Evolutionary conservation across 2,329 filamentous ascomycete genomes (phyloP).

Genomic region (Neonectria faginata): DNA sequence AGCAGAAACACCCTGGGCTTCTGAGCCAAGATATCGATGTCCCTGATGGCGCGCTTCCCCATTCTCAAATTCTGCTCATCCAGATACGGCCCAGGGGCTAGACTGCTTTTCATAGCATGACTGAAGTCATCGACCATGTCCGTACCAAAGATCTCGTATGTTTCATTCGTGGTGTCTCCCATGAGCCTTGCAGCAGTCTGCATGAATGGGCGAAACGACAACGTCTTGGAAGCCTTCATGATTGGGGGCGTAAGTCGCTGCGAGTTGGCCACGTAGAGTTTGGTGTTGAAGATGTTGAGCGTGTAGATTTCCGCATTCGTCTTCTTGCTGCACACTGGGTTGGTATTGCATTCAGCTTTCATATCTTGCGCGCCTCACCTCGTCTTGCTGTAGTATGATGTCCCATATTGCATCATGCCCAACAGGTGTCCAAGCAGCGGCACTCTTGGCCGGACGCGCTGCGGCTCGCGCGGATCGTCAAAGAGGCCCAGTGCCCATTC

Average conservation of each 20-base stretch:
- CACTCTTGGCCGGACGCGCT: conserved; percentile 28
- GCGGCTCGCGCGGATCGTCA: conserved; percentile 38
- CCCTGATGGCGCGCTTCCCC: conserved; percentile 27
- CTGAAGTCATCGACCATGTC: conserved; percentile 30
- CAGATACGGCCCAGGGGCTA: conserved; percentile 25
- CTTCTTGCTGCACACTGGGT: conserved; percentile 18
- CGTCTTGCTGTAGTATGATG: conserved; percentile 32
- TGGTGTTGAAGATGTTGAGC: conserved; percentile 43
- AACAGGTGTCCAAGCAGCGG: conserved; percentile 38
- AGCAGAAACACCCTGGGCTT: not conserved
- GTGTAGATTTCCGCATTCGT: conserved; percentile 46
- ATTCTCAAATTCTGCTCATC: conserved; percentile 38
- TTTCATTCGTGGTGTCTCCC: conserved; percentile 29
- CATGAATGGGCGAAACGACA: conserved; percentile 47
- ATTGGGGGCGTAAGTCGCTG: conserved; percentile 43
- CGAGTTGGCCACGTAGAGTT: conserved; percentile 46
- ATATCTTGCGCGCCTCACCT: conserved; percentile 15
- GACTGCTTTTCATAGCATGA: conserved; percentile 24
- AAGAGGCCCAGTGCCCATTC: conserved; percentile 35
- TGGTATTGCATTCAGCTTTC: not conserved
- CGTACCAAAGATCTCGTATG: conserved; percentile 25
- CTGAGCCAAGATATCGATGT: conserved; percentile 10
- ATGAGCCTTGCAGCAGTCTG: conserved; percentile 34
- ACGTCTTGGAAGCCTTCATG: conserved; percentile 39
- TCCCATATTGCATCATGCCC: conserved; percentile 34